Conservation (phyloP, 345 rosid species). For the Aethionema arabicum region DNA sequence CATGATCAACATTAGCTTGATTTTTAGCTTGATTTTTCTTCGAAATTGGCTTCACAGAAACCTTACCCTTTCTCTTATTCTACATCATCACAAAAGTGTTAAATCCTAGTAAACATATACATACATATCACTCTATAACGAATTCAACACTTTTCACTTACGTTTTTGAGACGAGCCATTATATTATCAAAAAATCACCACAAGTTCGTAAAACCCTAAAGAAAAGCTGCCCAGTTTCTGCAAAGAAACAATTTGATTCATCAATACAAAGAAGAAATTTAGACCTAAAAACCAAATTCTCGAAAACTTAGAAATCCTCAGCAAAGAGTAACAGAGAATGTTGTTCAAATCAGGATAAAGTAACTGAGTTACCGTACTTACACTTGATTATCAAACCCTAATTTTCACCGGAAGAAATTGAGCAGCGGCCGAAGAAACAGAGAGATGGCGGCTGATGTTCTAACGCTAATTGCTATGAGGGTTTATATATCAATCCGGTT, state of each 20-base stretch:
- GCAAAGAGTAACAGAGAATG: not conserved
- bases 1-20: conserved; percentile 59
- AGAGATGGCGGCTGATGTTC: conserved; percentile 29
- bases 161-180: conserved; percentile 54
- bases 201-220: too few relatives aligned
- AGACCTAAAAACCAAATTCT: conserved; percentile 4
- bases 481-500: conserved; percentile 34
- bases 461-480: not conserved
- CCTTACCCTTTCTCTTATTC: conserved; percentile 60
- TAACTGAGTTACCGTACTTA: too few relatives aligned
- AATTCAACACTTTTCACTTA: conserved; percentile 27
- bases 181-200: not conserved
- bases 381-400: conserved; percentile 29
- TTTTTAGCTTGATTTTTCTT: conserved; percentile 55
- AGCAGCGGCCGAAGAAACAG: conserved; percentile 12
- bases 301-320: not conserved
- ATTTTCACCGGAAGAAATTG: conserved; percentile 1
- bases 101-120: not conserved
- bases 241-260: not conserved
- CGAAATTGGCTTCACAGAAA: conserved; percentile 55
- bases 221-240: conserved; percentile 23
- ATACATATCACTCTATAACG: not conserved
- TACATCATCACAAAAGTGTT: conserved; percentile 14
- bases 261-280: conserved; percentile 20
- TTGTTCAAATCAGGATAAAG: not conserved